phyloP scores from a whole-genome alignment of 495 filamentous ascomycete genomes.

The Lophiotrema nucula region DNA sequence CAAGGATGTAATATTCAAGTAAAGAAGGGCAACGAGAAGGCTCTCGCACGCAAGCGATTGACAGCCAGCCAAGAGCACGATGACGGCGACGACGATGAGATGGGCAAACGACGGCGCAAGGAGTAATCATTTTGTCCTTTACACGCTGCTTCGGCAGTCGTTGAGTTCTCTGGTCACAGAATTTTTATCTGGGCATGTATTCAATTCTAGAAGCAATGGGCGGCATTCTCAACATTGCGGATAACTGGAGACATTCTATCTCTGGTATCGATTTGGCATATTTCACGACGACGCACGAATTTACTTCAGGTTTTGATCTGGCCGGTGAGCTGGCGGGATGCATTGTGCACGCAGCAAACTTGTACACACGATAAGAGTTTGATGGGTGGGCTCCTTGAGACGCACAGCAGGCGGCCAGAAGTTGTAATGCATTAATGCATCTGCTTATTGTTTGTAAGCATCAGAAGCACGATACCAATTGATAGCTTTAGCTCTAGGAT shows the following conservation, averaged over 20 bases:
- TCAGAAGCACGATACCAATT: slow-evolving; percentile 33
- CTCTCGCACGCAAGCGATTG: slow-evolving; percentile 38
- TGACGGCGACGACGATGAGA: slow-evolving; percentile 45
- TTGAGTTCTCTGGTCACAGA: no score
- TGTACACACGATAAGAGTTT: no score
- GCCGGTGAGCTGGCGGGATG: not conserved
- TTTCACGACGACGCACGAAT: slow-evolving; percentile 24
- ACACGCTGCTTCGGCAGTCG: no score
- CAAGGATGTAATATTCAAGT: slow-evolving; percentile 77
- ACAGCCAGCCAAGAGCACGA: slow-evolving; percentile 46
- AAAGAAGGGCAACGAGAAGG: slow-evolving; percentile 77
- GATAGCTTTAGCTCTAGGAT: slow-evolving; percentile 4
- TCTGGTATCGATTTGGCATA: slow-evolving; percentile 27
- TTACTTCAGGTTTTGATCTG: not conserved
- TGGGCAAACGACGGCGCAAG: slow-evolving; percentile 33
- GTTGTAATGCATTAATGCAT: slow-evolving; percentile 22
- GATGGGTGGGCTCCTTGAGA: no score
- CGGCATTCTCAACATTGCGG: slow-evolving; percentile 24
- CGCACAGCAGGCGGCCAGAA: no score
- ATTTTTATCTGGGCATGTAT: not conserved
- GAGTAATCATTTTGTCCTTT: no score
- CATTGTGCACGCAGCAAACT: no score
- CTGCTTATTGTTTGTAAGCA: not conserved
- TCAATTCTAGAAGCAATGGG: slow-evolving; percentile 8
- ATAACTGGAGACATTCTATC: slow-evolving; percentile 18